Percentiles rank a stretch among this genome's conserved stretches.
phyloP scores from a whole-genome alignment of 2,329 filamentous ascomycete genomes.

The Colletotrichum gloeosporioides region DNA sequence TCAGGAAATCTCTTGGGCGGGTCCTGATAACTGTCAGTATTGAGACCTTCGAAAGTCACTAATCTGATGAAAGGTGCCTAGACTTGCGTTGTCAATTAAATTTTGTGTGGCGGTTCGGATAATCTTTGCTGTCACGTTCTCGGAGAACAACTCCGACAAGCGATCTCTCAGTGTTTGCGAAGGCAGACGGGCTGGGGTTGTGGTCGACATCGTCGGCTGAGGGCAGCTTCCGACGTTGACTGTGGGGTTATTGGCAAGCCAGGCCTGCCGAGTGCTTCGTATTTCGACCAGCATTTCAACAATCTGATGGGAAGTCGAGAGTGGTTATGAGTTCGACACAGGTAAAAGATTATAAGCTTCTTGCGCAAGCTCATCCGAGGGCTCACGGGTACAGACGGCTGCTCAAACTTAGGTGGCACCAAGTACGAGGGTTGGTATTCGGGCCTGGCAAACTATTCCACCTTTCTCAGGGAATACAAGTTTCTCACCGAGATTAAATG shows the following conservation, averaged over 20 bases:
- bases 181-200: background rate
- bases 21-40: background rate
- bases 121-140: constrained; percentile 19
- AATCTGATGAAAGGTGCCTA: background rate
- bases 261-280: background rate
- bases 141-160: background rate
- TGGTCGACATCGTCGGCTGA: background rate
- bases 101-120: background rate
- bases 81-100: background rate
- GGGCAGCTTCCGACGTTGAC: background rate
- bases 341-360: background rate
- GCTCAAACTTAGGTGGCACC: background rate
- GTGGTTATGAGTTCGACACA: background rate
- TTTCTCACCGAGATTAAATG: background rate
- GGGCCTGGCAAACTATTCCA: background rate
- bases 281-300: background rate
- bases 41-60: background rate
- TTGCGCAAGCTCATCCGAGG: background rate
- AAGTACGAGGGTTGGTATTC: background rate
- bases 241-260: background rate
- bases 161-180: background rate
- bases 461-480: background rate
- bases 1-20: background rate
- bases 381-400: background rate
- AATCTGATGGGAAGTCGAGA: background rate